Conservation (phyloP, 1,284 basidiomycete genomes). For the Cutaneotrichosporon sp. region DNA sequence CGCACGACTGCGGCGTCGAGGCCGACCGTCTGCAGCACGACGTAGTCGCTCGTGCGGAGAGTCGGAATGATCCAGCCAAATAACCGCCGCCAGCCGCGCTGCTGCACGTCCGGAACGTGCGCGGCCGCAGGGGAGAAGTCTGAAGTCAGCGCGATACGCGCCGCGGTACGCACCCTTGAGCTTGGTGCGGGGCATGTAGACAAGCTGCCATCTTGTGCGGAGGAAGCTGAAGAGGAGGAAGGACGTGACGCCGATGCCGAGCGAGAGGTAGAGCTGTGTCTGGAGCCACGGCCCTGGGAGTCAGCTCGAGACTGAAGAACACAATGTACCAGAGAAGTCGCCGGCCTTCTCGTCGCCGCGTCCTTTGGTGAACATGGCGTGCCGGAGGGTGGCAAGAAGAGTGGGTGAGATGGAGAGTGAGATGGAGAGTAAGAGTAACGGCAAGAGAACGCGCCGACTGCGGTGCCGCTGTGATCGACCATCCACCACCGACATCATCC, state of each 20-base stretch:
- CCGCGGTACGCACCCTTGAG: conserved; percentile 70
- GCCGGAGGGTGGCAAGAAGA: background rate
- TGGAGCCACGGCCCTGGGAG: conserved; percentile 58
- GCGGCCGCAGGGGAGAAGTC: conserved; percentile 47
- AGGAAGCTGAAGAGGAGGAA: conserved; percentile 87
- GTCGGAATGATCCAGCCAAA: conserved; percentile 97
- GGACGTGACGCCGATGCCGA: conserved; percentile 72
- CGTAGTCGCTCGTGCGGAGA: conserved; percentile 83
- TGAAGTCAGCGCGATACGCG: conserved; percentile 11
- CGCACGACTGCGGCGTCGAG: conserved; percentile 88
- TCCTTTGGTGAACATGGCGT: conserved; percentile 3
- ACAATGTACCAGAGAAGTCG: conserved; percentile 7
- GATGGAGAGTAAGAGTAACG: no score
- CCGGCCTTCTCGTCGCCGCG: conserved; percentile 10
- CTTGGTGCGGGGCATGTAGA: conserved; percentile 90
- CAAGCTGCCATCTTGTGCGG: conserved; percentile 79
- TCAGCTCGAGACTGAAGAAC: background rate
- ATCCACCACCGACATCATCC: background rate
- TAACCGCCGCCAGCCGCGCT: conserved; percentile 55
- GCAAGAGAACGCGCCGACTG: background rate
- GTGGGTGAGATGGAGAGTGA: background rate
- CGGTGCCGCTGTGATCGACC: background rate
- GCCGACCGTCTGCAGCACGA: conserved; percentile 94
- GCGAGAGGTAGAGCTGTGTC: conserved; percentile 81
- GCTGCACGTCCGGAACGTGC: conserved; percentile 36